Evolutionary conservation across 441 rosid genomes (phyloP).

Genomic region (Lepidium campestre): DNA sequence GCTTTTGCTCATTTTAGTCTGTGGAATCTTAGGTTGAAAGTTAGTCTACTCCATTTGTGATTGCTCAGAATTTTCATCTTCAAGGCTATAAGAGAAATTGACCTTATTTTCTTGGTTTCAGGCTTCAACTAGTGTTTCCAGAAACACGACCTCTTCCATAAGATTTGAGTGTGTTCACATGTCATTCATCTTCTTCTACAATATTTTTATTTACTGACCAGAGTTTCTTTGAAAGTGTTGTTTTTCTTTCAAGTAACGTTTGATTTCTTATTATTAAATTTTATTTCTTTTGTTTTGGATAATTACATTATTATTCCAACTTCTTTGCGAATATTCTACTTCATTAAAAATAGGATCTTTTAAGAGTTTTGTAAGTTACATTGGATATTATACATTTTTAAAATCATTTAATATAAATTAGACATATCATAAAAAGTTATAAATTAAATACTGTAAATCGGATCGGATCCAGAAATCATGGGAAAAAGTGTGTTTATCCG

Average conservation of each 20-base stretch:
- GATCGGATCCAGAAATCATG: no score
- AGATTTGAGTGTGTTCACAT: constrained; percentile 40
- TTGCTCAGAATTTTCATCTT: constrained; percentile 10
- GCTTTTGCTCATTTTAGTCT: neutral
- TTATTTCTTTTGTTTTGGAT: no score
- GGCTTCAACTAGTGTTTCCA: constrained; percentile 76
- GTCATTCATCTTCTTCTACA: neutral
- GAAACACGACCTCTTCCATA: constrained; percentile 76
- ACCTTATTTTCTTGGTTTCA: constrained; percentile 26
- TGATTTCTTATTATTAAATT: no score
- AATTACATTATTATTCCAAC: no score
- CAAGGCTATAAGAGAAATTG: constrained; percentile 41
- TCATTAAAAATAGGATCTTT: no score
- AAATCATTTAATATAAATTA: no score
- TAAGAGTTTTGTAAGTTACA: no score
- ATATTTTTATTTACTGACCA: neutral
- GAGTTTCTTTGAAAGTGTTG: constrained; percentile 3
- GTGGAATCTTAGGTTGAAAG: neutral
- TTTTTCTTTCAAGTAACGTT: no score
- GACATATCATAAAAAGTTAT: no score
- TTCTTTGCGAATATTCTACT: no score
- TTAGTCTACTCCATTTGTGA: neutral
- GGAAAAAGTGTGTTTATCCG: constrained; percentile 38
- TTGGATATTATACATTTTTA: no score
- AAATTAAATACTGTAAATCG: no score